Percentiles rank a stretch among this genome's conserved stretches.
Conservation (phyloP, 2,329 filamentous ascomycete species). For the Zasmidium angulare region DNA sequence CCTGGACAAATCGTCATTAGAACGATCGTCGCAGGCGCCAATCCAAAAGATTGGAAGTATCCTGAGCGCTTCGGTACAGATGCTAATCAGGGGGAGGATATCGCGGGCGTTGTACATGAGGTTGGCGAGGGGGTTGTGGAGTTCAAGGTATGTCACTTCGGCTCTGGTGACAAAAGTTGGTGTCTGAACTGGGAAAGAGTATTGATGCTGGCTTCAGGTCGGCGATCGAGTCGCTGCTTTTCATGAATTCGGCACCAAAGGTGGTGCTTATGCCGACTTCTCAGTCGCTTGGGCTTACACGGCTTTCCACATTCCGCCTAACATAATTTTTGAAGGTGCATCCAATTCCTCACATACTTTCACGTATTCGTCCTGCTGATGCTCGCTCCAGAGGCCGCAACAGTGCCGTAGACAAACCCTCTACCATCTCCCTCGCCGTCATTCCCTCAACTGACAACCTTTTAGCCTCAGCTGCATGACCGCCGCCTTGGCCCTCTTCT, state of each 20-base stretch:
- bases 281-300: constrained; percentile 56
- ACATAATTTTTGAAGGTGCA: constrained; percentile 53
- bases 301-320: constrained; percentile 55
- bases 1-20: constrained; percentile 34
- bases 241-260: constrained; percentile 50
- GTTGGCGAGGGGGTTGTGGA: constrained; percentile 57
- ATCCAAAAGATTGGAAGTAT: constrained; percentile 34
- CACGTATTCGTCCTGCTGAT: not conserved
- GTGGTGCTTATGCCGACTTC: constrained; percentile 63
- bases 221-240: constrained; percentile 60
- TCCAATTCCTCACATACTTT: constrained; percentile 35
- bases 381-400: constrained; percentile 40
- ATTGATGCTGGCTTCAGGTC: constrained; percentile 24
- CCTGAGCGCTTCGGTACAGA: constrained; percentile 1
- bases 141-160: constrained; percentile 44
- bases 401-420: constrained; percentile 34
- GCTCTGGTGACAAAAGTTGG: too few relatives aligned
- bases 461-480: constrained; percentile 45
- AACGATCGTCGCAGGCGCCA: constrained; percentile 32
- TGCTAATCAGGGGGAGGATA: constrained; percentile 37
- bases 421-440: too few relatives aligned
- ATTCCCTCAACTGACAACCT: not conserved
- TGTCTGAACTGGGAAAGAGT: too few relatives aligned
- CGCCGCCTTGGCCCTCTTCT: constrained; percentile 46
- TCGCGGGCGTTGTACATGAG: constrained; percentile 49